phyloP scores from a whole-genome alignment of 2,329 filamentous ascomycete species.

The Pseudomassariella vexata region DNA sequence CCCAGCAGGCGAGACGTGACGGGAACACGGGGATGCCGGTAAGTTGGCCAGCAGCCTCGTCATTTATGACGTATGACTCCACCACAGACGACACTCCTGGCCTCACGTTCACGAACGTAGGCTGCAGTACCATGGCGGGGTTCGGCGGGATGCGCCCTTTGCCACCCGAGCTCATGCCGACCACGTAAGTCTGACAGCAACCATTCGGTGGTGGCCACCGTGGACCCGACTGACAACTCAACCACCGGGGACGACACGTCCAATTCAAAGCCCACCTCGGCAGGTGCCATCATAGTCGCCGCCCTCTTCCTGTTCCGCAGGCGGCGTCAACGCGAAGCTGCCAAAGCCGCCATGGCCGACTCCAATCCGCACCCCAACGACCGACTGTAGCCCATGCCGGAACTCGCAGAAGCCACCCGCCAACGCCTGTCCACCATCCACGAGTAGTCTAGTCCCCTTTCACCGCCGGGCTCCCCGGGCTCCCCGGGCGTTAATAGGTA shows the following conservation, averaged over 20 bases:
- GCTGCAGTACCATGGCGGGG: slow-evolving; percentile 15
- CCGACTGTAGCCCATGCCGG: not conserved
- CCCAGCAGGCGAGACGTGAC: slow-evolving; percentile 16
- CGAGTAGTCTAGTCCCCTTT: slow-evolving; percentile 1
- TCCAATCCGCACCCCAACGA: slow-evolving; percentile 3
- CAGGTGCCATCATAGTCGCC: slow-evolving; percentile 13
- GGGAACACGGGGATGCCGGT: no score
- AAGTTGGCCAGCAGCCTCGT: slow-evolving; percentile 12
- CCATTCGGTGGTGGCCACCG: not conserved
- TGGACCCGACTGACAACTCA: not conserved
- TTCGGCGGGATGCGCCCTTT: slow-evolving; percentile 21
- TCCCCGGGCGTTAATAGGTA: slow-evolving; percentile 6
- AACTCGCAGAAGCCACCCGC: slow-evolving; percentile 3
- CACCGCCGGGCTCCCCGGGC: not conserved
- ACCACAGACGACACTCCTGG: slow-evolving; percentile 12
- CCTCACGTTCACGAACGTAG: slow-evolving; percentile 18
- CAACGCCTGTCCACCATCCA: slow-evolving; percentile 7
- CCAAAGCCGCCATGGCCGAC: not conserved
- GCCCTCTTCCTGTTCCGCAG: slow-evolving; percentile 11
- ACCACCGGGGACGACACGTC: not conserved
- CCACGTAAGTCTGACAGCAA: slow-evolving; percentile 5
- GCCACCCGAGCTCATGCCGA: slow-evolving; percentile 17
- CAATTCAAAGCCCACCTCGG: slow-evolving; percentile 4
- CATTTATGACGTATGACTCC: slow-evolving; percentile 19
- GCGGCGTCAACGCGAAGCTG: slow-evolving; percentile 1